These are phyloP conservation scores for Solanum sejunctum DNA, from an alignment of 257 asterid species.

Conservation along the genomic window DNA sequence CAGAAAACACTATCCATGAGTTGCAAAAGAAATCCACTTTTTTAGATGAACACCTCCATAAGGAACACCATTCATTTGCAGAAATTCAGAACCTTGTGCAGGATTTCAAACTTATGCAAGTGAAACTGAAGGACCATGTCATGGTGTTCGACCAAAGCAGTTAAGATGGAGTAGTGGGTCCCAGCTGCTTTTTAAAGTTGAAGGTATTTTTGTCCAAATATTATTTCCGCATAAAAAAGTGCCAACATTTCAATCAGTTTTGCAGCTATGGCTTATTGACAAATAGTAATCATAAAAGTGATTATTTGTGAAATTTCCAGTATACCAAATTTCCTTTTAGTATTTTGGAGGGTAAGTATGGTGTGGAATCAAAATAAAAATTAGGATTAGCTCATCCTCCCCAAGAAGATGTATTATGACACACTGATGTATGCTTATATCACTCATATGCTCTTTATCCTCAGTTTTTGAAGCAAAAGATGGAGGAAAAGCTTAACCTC, in stretches of 20 bases:
- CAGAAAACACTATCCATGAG: background rate
- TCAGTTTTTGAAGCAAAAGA: background rate
- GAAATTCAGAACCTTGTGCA: background rate
- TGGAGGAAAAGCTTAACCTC: constrained; percentile 40
- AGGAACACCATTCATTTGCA: background rate
- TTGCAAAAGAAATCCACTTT: background rate
- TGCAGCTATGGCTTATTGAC: background rate
- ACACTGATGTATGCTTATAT: background rate
- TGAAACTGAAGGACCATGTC: background rate
- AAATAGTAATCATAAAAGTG: background rate
- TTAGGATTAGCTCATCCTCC: background rate
- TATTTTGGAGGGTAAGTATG: background rate
- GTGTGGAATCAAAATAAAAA: background rate
- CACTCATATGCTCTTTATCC: background rate
- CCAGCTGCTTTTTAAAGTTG: background rate
- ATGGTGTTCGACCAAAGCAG: background rate
- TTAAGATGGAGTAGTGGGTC: background rate
- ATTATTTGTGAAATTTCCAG: background rate
- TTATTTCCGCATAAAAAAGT: background rate
- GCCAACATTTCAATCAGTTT: background rate
- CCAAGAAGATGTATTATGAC: background rate
- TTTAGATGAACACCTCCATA: background rate
- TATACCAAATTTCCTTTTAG: background rate
- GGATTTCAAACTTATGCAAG: background rate
- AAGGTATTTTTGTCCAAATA: background rate